Conservation (phyloP, 805 yeast species). For the Blastobotrys muscicola region DNA sequence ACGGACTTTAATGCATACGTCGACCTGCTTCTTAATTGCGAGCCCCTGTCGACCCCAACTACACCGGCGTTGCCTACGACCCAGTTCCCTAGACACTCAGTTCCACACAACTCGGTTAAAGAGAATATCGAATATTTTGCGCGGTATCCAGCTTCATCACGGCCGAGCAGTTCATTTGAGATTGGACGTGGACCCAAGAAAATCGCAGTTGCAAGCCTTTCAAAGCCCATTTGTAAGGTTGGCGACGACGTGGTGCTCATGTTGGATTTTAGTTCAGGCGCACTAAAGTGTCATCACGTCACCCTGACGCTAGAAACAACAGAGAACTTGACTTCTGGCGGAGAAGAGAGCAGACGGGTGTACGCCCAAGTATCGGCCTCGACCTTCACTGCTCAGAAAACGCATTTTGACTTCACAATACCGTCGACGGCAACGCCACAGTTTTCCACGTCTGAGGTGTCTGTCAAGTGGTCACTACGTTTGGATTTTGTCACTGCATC, state of each 20-base stretch:
- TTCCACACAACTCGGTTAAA: too few relatives aligned
- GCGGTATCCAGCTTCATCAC: conserved; percentile 11
- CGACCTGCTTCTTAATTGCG: not conserved
- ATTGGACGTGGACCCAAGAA: conserved; percentile 35
- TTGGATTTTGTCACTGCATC: conserved; percentile 24
- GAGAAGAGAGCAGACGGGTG: conserved; percentile 16
- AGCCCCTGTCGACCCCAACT: not conserved
- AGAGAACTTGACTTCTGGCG: conserved; percentile 22
- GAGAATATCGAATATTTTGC: conserved; percentile 17
- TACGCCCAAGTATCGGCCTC: conserved; percentile 19
- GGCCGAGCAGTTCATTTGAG: conserved; percentile 21
- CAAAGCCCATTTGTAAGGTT: conserved; percentile 28
- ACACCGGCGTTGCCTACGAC: not conserved
- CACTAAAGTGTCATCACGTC: conserved; percentile 29
- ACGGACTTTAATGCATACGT: not conserved
- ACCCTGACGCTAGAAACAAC: conserved; percentile 32
- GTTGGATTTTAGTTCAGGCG: conserved; percentile 28
- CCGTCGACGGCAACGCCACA: conserved; percentile 30
- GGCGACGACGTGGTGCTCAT: conserved; percentile 38
- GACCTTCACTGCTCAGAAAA: conserved; percentile 16
- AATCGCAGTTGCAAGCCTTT: conserved; percentile 30
- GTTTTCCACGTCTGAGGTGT: conserved; percentile 24
- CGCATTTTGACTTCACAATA: conserved; percentile 23
- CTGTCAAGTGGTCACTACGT: conserved; percentile 25
- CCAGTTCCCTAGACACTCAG: too few relatives aligned